Evolutionary conservation across 108 stramenopile species (phyloP).

Genomic region (Cyclostephanos invisitatus): DNA sequence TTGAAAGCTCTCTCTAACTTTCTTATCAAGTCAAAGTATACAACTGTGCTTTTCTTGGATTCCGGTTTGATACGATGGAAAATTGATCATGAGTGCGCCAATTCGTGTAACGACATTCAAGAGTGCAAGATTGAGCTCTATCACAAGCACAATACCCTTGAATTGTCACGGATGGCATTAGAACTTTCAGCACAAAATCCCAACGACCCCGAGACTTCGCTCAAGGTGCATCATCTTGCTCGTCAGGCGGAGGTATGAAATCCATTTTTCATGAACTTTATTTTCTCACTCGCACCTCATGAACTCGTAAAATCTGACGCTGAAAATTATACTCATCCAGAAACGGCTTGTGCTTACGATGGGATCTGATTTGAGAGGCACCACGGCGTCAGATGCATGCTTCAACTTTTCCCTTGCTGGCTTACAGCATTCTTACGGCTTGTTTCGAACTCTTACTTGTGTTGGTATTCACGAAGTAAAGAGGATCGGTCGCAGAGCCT

Average conservation of each 20-base stretch:
- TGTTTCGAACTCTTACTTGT: conserved; percentile 30
- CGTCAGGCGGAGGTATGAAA: conserved; percentile 42
- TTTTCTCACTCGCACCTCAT: not conserved
- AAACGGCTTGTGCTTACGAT: conserved; percentile 29
- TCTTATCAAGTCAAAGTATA: conserved; percentile 29
- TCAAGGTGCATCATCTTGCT: conserved; percentile 32
- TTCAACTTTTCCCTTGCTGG: conserved; percentile 46
- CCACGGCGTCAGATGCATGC: conserved; percentile 40
- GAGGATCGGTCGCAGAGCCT: conserved; percentile 28
- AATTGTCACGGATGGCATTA: conserved; percentile 30
- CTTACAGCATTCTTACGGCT: conserved; percentile 7
- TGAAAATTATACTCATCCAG: conserved; percentile 9
- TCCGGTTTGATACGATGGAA: conserved; percentile 26
- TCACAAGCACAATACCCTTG: conserved; percentile 30
- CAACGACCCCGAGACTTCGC: conserved; percentile 3
- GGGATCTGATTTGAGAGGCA: conserved; percentile 41
- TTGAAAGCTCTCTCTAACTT: conserved; percentile 25
- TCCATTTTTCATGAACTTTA: conserved; percentile 1
- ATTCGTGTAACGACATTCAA: conserved; percentile 1
- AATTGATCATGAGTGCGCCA: not conserved
- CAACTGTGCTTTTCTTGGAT: conserved; percentile 25
- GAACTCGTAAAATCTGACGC: not conserved
- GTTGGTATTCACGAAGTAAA: conserved; percentile 43
- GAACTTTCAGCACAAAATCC: conserved; percentile 26
- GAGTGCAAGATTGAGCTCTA: conserved; percentile 13